A percentile compares a stretch with the other conserved stretches of the same genome.
Evolutionary conservation across 2,329 filamentous ascomycete genomes (phyloP).

Genomic region (Aspergillus felis): DNA sequence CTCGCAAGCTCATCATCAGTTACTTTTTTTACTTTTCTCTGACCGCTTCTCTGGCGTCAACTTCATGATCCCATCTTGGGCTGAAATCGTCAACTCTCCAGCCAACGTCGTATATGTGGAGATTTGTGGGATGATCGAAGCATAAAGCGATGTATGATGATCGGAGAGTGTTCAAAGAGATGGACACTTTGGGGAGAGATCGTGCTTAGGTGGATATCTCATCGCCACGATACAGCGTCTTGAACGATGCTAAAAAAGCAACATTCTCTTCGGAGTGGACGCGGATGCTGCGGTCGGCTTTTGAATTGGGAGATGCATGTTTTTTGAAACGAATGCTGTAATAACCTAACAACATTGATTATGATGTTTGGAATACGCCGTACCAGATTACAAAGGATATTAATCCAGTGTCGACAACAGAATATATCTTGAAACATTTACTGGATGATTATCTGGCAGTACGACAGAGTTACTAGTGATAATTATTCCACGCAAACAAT

Average conservation of each 20-base stretch:
- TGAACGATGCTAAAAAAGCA: not conserved
- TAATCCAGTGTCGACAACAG: not conserved
- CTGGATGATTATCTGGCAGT: not conserved
- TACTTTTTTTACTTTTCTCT: not conserved
- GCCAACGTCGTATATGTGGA: not conserved
- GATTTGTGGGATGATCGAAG: not conserved
- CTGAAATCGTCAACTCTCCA: not conserved
- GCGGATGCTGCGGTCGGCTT: not conserved
- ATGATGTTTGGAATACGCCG: not conserved
- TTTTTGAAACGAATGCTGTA: not conserved
- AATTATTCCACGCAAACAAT: not conserved
- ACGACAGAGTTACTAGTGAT: not conserved
- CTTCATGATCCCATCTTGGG: not conserved
- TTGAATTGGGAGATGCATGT: not conserved
- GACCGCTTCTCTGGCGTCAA: conserved; percentile 13
- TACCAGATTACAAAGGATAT: not conserved
- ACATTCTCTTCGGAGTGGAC: not conserved
- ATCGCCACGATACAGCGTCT: not conserved
- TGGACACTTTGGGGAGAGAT: not conserved
- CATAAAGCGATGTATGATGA: not conserved
- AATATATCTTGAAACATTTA: not conserved
- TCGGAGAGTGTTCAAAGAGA: not conserved
- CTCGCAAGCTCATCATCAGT: not conserved
- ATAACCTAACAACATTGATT: not conserved
- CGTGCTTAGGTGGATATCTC: not conserved